Conservation (phyloP, 2,329 filamentous ascomycete species). For the Fusarium heterosporum region DNA sequence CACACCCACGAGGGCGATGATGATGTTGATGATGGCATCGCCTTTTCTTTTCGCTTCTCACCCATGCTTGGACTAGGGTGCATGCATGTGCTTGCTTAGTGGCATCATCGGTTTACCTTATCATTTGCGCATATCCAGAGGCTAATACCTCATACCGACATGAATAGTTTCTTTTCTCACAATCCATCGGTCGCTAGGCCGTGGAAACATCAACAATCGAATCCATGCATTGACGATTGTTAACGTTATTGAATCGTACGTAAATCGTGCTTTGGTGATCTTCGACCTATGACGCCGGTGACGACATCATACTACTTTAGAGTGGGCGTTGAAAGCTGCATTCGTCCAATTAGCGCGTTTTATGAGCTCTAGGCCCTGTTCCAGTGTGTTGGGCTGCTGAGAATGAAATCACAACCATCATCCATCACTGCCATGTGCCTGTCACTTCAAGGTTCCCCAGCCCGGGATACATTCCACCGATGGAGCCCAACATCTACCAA, state of each 20-base stretch:
- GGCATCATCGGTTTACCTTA: slow-evolving; percentile 33
- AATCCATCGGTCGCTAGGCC: background rate
- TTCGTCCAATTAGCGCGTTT: slow-evolving; percentile 19
- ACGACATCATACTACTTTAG: slow-evolving; percentile 43
- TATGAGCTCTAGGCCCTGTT: slow-evolving; percentile 18
- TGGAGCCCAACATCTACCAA: background rate
- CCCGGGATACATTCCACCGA: slow-evolving; percentile 10
- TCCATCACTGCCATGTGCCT: slow-evolving; percentile 16
- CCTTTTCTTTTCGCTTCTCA: slow-evolving; percentile 7
- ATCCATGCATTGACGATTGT: slow-evolving; percentile 18
- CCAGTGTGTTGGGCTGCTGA: slow-evolving; percentile 36
- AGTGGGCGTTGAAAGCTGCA: slow-evolving; percentile 11
- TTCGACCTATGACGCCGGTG: slow-evolving; percentile 46
- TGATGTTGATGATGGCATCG: slow-evolving; percentile 39
- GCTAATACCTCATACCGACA: slow-evolving; percentile 26
- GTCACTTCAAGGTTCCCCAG: slow-evolving; percentile 37
- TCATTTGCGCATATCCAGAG: slow-evolving; percentile 10
- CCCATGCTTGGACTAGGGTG: slow-evolving; percentile 21
- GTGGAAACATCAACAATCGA: slow-evolving; percentile 1
- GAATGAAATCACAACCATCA: slow-evolving; percentile 31
- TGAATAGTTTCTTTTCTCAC: slow-evolving; percentile 13
- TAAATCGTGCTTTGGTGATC: slow-evolving; percentile 35
- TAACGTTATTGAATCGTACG: background rate
- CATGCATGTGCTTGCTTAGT: slow-evolving; percentile 29
- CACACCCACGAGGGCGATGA: slow-evolving; percentile 25